phyloP scores from a whole-genome alignment of 805 yeast species.

The Ogataea neopini region DNA sequence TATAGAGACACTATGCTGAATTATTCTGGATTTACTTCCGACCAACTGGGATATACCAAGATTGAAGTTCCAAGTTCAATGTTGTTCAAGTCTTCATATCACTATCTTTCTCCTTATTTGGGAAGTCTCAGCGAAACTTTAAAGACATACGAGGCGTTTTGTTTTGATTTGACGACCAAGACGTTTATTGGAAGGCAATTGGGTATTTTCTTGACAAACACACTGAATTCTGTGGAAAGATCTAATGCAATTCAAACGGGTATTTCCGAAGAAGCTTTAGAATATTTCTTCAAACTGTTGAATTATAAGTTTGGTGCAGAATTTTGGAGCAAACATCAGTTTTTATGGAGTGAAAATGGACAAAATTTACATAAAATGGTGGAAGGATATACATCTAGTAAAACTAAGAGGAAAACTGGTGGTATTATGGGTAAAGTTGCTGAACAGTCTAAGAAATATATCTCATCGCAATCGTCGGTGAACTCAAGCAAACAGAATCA shows the following conservation, averaged over 20 bases:
- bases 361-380: slow-evolving; percentile 41
- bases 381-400: slow-evolving; percentile 39
- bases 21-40: slow-evolving; percentile 13
- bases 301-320: slow-evolving; percentile 34
- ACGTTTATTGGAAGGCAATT: slow-evolving; percentile 47
- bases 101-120: slow-evolving; percentile 24
- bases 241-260: slow-evolving; percentile 50
- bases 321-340: slow-evolving; percentile 42
- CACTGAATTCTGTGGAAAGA: slow-evolving; percentile 50
- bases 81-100: slow-evolving; percentile 34
- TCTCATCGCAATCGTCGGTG: slow-evolving; percentile 24
- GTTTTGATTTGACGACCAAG: slow-evolving; percentile 39
- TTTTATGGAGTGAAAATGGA: slow-evolving; percentile 52
- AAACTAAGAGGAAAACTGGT: slow-evolving; percentile 43
- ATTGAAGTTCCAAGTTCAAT: slow-evolving; percentile 38
- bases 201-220: slow-evolving; percentile 52
- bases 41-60: slow-evolving; percentile 34
- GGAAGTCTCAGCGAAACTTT: slow-evolving; percentile 33
- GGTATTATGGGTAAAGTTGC: slow-evolving; percentile 47
- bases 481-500: slow-evolving; percentile 30
- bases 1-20: slow-evolving; percentile 34
- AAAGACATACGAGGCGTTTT: slow-evolving; percentile 47
- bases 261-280: slow-evolving; percentile 49
- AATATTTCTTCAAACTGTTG: slow-evolving; percentile 46
- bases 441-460: slow-evolving; percentile 37